Percentiles rank a stretch among this genome's conserved stretches.
These are phyloP conservation scores for Plasmodium falciparum DNA, from an alignment of 169 alveolate genomes.

Conservation along the genomic window DNA sequence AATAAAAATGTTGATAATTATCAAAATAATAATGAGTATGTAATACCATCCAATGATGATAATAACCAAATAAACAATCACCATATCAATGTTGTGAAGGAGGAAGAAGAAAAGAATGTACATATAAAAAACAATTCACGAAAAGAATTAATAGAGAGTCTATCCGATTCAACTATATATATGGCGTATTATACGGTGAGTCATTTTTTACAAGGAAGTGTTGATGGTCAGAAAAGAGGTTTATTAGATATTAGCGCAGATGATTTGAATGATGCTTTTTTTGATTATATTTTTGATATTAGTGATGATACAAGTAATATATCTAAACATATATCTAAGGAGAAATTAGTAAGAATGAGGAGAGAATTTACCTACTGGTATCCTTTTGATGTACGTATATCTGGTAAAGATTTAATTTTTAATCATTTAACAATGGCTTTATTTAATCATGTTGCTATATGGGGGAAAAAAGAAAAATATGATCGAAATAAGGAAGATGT, in stretches of 20 bases:
- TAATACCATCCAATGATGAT: no score
- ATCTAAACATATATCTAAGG: slow-evolving; percentile 80
- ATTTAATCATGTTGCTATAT: slow-evolving; percentile 99
- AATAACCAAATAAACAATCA: no score
- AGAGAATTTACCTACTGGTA: slow-evolving; percentile 96
- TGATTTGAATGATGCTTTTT: slow-evolving; percentile 94
- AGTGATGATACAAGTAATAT: slow-evolving; percentile 88
- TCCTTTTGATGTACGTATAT: slow-evolving; percentile 91
- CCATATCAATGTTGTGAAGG: no score
- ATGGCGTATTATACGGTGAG: slow-evolving; percentile 99
- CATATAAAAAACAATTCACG: background rate
- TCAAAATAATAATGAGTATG: no score
- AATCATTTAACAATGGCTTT: slow-evolving; percentile 99
- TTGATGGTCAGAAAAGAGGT: slow-evolving; percentile 92
- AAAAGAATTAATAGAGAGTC: slow-evolving; percentile 95
- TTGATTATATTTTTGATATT: slow-evolving; percentile 95
- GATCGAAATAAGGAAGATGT: slow-evolving; percentile 16
- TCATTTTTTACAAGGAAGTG: slow-evolving; percentile 95
- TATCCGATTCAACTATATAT: slow-evolving; percentile 99
- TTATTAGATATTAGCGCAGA: slow-evolving; percentile 90
- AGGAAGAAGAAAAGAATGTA: background rate
- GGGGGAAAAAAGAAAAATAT: slow-evolving; percentile 88
- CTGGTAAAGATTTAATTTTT: slow-evolving; percentile 98
- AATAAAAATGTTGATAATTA: no score
- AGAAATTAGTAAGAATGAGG: slow-evolving; percentile 88